Evolutionary conservation across 75 land plant genomes (phyloP), one percentile per base, ranked within the genome.

Genomic region (Cupressus sempervirens): DNA sequence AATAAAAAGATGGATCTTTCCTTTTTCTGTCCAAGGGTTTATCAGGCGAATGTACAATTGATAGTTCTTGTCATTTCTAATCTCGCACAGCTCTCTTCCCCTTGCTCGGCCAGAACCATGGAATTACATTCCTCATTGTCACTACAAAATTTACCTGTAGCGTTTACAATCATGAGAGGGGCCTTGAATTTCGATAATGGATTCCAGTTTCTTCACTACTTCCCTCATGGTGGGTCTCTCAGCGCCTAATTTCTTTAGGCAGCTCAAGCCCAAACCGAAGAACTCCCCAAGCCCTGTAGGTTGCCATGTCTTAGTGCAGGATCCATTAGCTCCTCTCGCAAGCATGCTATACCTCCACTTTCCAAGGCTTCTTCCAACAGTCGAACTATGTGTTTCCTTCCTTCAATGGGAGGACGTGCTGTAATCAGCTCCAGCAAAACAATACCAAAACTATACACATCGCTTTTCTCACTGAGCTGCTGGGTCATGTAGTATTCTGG

Each of bases 361-460:
- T 93, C 88, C 86, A 95, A 84, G 50, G 85, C 79, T 26, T 3
- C 65, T 73, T 84, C 84, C 1, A 95, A 87, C 70, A 91, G 88
- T 40, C 91, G 75, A 0, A 96, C 97, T 3, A 95, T 75, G 90
- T 91, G 92, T 85, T 88, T 89, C 12, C 94, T 93, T 52, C 83
- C 81, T 86, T 92, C 87, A 0, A 94, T 91, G 13, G 97, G 97
- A 13, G 67, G 90, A 38, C 87, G 86, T 16, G 89, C 94, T 3
- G 94, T 93, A 80, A 96, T 38, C 4, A 96, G 84, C 87, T 96
- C 97, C 18, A 96, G 90, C 80, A 96, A 72, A 2, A 95, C 90
- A 15, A 95, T 95, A 26, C 98, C 98, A 68, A 93, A 96, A 86
- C 98, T 95, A 73, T 96, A 96, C 1, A 95, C 94, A 76, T 96